Percentiles rank a stretch among this genome's conserved stretches.
Evolutionary conservation across 345 rosid genomes (phyloP).

Genomic region (Atalantia buxifolia): DNA sequence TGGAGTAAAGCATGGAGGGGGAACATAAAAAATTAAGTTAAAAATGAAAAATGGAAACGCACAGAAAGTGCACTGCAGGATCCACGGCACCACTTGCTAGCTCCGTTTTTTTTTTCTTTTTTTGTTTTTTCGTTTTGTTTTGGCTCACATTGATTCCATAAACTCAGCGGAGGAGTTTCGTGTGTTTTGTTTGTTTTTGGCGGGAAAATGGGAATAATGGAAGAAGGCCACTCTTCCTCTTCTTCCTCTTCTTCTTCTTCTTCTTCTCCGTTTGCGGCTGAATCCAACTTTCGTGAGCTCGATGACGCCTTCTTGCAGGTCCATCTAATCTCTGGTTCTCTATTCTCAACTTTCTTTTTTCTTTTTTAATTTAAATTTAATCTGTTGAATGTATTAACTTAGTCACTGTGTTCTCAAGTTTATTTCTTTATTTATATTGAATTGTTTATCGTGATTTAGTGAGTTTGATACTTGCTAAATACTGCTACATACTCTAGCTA

Average conservation of each 20-base stretch:
- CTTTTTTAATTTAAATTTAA: not conserved
- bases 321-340: not conserved
- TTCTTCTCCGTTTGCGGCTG: slow-evolving; percentile 15
- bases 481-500: too few relatives aligned
- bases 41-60: too few relatives aligned
- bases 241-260: not conserved
- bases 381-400: not conserved
- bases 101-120: too few relatives aligned
- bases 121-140: too few relatives aligned
- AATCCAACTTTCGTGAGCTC: slow-evolving; percentile 31
- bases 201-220: not conserved
- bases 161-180: not conserved
- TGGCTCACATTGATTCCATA: too few relatives aligned
- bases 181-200: not conserved
- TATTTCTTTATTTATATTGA: too few relatives aligned
- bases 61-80: too few relatives aligned
- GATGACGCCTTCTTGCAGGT: slow-evolving; percentile 39
- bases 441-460: too few relatives aligned
- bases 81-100: too few relatives aligned
- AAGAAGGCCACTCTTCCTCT: not conserved
- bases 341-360: not conserved
- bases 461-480: too few relatives aligned
- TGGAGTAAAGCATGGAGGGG: not conserved
- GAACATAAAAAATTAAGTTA: too few relatives aligned
- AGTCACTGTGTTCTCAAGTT: not conserved